Evolutionary conservation across 805 yeast genomes (phyloP).

Genomic region (Lipomyces chichibuensis): DNA sequence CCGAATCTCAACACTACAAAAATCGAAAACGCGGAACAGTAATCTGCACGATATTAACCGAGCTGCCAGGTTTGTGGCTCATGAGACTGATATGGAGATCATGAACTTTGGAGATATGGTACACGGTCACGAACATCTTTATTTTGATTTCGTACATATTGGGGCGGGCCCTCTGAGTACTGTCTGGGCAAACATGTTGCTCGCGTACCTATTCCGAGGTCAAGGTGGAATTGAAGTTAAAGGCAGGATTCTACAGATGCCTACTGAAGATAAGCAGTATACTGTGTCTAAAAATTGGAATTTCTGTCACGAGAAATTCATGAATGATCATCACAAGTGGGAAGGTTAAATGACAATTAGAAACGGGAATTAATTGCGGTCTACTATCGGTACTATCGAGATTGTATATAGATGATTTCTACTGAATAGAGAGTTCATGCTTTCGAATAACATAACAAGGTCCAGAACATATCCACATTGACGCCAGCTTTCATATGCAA

Average conservation of each 20-base stretch:
- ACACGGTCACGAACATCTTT: neutral
- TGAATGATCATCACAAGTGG: neutral
- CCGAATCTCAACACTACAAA: neutral
- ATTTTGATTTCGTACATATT: conserved; percentile 7
- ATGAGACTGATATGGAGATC: conserved; percentile 8
- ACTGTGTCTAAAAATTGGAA: neutral
- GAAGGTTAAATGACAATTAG: neutral
- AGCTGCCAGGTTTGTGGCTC: conserved; percentile 12
- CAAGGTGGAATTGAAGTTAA: conserved; percentile 11
- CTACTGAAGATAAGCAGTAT: neutral
- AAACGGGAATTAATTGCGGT: neutral
- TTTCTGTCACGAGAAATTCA: neutral
- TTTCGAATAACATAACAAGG: too few relatives aligned
- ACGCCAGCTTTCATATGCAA: too few relatives aligned
- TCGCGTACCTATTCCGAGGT: conserved; percentile 10
- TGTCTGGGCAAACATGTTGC: conserved; percentile 13
- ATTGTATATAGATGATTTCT: neutral
- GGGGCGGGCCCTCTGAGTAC: conserved; percentile 1
- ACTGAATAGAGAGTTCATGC: neutral
- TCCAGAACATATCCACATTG: neutral
- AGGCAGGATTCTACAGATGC: conserved; percentile 6
- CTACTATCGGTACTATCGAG: neutral
- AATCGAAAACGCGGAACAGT: too few relatives aligned
- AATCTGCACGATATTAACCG: conserved; percentile 3
- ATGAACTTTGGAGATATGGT: conserved; percentile 9